Base-by-base conservation (phyloP, 2,329 filamentous ascomycete genomes). In the Aspergillus aculeatus region DNA sequence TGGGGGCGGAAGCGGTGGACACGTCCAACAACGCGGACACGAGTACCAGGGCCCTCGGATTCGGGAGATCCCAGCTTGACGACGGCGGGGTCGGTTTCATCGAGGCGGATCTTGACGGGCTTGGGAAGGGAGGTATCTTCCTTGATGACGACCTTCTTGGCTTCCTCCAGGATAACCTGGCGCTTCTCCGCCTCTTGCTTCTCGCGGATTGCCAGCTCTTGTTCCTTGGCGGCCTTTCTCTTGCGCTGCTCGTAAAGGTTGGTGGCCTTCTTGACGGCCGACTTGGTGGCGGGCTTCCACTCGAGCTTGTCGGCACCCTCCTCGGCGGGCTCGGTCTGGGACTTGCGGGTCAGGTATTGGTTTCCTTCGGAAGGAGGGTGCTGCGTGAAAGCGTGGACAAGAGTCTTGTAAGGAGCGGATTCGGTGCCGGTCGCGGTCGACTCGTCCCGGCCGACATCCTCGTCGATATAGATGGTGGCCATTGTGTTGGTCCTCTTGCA, bases 231-330 rank as follows among this genome's bases (percentile, higher is more conserved):
- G 49, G 89, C 83, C 83, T 96, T 96, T 84, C 92, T 93, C 84
- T 91, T 90, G 77, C 91, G 86, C 64, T 84, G 82, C 66, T 92
- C 90, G 65, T 86, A 86, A 64, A 87, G 86, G 75, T 87, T 88
- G 80, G 86, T 86, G 4, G 89, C 90, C 79, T 96, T 96, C 82
- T 96, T 96, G 73, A 92, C 76, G 23, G 91, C 91, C 61, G 89
- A 90, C 81, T 95, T 96, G 62, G 90, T 88, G 21, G 87, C 89
- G 57, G 89, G 87, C 80, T 93, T 94, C 89, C 89, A 96, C 68
- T 86, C 84, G 64, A 88, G 77, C 65, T 86, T 84, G 69, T 91
- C 90, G 63, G 86, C 87, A 72, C 83, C 83, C 66, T 83, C 82
- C 57, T 80, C 83, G n/a, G 83, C 77, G 23, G 84, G 75, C 26